These are phyloP conservation scores for Xylaria digitata DNA, from an alignment of 2,329 filamentous ascomycete genomes.

Conservation along the genomic window DNA sequence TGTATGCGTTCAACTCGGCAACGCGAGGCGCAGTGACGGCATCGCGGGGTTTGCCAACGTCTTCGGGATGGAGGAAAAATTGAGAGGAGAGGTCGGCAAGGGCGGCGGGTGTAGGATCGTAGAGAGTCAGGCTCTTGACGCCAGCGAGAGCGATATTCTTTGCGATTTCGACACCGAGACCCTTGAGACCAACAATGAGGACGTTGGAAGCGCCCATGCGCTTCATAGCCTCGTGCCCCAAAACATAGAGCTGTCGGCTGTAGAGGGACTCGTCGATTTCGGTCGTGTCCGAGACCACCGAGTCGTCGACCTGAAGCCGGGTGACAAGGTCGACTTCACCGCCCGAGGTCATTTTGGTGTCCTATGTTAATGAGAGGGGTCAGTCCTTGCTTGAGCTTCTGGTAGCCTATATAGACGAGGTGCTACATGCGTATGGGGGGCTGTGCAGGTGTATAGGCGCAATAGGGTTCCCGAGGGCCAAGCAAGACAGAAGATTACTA, in stretches of 20 bases:
- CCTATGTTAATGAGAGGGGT: slow-evolving; percentile 51
- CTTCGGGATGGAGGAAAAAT: slow-evolving; percentile 90
- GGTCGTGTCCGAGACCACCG: slow-evolving; percentile 60
- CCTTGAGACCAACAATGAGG: slow-evolving; percentile 90
- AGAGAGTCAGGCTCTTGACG: slow-evolving; percentile 95
- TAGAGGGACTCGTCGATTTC: slow-evolving; percentile 80
- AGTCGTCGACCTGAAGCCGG: slow-evolving; percentile 73
- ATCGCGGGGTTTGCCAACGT: slow-evolving; percentile 93
- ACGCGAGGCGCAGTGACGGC: slow-evolving; percentile 87
- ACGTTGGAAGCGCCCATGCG: slow-evolving; percentile 97
- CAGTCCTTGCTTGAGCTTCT: slow-evolving; percentile 36
- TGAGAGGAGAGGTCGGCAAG: slow-evolving; percentile 94
- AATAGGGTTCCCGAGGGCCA: neutral
- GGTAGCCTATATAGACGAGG: neutral
- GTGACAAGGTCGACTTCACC: slow-evolving; percentile 71
- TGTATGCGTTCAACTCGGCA: slow-evolving; percentile 95
- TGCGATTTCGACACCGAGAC: slow-evolving; percentile 95
- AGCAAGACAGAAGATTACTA: neutral
- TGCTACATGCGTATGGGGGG: neutral
- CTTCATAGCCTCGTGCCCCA: slow-evolving; percentile 91
- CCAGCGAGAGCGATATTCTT: slow-evolving; percentile 98
- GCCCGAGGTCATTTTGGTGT: slow-evolving; percentile 59
- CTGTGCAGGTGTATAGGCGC: neutral
- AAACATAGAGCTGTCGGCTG: slow-evolving; percentile 78
- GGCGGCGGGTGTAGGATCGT: slow-evolving; percentile 85